Percentiles rank a stretch among this genome's conserved stretches.
phyloP scores from a whole-genome alignment of 768 basidiomycete species.

The Krasilnikovozyma curviuscula region DNA sequence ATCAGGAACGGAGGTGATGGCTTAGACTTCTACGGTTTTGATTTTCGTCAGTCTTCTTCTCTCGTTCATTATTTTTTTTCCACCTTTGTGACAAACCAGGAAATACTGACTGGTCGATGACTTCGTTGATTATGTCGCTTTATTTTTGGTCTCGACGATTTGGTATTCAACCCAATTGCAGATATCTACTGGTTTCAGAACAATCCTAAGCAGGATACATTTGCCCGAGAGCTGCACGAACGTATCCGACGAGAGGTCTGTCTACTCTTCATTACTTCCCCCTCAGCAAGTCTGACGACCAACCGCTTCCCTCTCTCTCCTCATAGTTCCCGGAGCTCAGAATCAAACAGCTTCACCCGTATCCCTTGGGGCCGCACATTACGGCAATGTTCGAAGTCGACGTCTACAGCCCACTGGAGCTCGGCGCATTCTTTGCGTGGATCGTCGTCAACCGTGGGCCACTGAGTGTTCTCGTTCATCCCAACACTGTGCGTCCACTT shows the following conservation, averaged over 20 bases:
- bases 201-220: constrained; percentile 31
- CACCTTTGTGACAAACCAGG: not conserved
- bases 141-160: too few species aligned
- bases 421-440: constrained; percentile 49
- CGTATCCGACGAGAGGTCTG: constrained; percentile 44
- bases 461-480: too few species aligned
- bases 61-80: not conserved
- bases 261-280: too few species aligned
- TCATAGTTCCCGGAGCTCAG: too few species aligned
- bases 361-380: constrained; percentile 39
- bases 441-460: constrained; percentile 48
- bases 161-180: not conserved
- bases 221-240: constrained; percentile 41
- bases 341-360: too few species aligned
- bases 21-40: constrained; percentile 57
- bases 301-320: too few species aligned
- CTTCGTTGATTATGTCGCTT: not conserved
- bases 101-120: not conserved
- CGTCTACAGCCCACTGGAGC: constrained; percentile 46
- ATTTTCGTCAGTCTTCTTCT: too few species aligned
- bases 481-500: too few species aligned
- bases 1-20: constrained; percentile 35
- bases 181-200: constrained; percentile 45
- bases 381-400: constrained; percentile 56
- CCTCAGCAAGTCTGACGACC: too few species aligned